Percentiles rank a stretch among this genome's conserved stretches.
phyloP scores from a whole-genome alignment of 176 grass and related monocot genomes.

The Ananas comosus region DNA sequence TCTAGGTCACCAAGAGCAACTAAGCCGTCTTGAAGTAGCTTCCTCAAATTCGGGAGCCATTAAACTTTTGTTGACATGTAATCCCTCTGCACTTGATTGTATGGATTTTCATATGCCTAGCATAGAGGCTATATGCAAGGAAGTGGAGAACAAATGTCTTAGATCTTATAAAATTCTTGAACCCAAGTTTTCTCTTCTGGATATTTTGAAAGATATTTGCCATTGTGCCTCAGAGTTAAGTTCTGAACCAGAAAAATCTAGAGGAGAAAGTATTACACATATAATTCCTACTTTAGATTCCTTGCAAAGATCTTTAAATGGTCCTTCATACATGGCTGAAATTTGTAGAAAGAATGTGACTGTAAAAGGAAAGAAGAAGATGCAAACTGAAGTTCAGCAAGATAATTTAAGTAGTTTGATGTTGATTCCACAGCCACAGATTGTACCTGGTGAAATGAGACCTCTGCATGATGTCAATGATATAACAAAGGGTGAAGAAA shows the following conservation, averaged over 20 bases:
- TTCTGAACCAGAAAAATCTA: constrained; percentile 31
- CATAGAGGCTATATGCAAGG: constrained; percentile 46
- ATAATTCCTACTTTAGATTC: constrained; percentile 23
- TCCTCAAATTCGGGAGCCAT: constrained; percentile 33
- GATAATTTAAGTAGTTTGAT: constrained; percentile 22
- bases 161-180: constrained; percentile 48
- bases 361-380: too few relatives aligned
- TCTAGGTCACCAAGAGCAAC: constrained; percentile 1
- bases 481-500: constrained; percentile 76
- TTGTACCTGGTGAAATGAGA: constrained; percentile 6
- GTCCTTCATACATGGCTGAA: constrained; percentile 4
- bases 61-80: constrained; percentile 52
- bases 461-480: constrained; percentile 53
- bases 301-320: constrained; percentile 25
- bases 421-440: constrained; percentile 18
- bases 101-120: constrained; percentile 47
- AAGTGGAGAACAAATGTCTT: constrained; percentile 54
- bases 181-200: constrained; percentile 59
- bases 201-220: constrained; percentile 56
- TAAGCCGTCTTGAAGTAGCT: constrained; percentile 38
- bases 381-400: neutral
- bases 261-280: constrained; percentile 21
- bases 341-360: constrained; percentile 17
- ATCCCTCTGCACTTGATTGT: constrained; percentile 23
- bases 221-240: constrained; percentile 50